Base-by-base conservation (phyloP, 305 asterid species). In the Withania somnifera region DNA sequence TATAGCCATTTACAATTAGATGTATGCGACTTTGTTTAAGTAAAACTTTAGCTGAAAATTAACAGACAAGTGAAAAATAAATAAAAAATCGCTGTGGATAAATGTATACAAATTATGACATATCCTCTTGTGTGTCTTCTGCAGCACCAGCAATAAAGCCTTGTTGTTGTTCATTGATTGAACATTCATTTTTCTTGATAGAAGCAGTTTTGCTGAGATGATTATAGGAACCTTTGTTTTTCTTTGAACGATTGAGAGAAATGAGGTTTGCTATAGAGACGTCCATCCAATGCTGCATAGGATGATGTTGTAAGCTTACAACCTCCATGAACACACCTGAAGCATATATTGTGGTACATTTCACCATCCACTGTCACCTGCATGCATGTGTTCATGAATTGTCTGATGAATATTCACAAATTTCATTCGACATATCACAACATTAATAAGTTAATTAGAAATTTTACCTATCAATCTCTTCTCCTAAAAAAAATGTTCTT, bases 241-340 rank as follows among this genome's bases (percentile, higher is more conserved):
- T 93, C 94, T 88, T 91, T 93, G 82, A 93, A 93, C 60, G 92
- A 84, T 42, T 93, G 97, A 69, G 95, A 93, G 83, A 93, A 92
- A 30, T 93, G 98, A 30, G 93, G 92, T 79, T 93, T 93, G 94
- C 97, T 92, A 61, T 92, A 92, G 8, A 94, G 90, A 30, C 82
- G 79, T 14, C 98, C 98, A 87, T 94, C 97, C 86, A 94, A 82
- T n/a, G 98, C 94, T 58, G 98, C 98, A 77, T 90, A 94, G 0
- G 90, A 86, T 57, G 98, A 94, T 54, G 97, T 86, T 73, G 94
- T 89, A 11, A 94, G 86, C 77, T 85, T 83, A 82, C 98, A 94
- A 0, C 93, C 96, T 30, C 97, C 98, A 77, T 94, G 98, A 17
- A 92, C 92, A 40, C 98, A 94, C 76, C 88, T 86, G 87, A 94